Conservation (phyloP, 2,329 filamentous ascomycete species). For the Zasmidium angulare region DNA sequence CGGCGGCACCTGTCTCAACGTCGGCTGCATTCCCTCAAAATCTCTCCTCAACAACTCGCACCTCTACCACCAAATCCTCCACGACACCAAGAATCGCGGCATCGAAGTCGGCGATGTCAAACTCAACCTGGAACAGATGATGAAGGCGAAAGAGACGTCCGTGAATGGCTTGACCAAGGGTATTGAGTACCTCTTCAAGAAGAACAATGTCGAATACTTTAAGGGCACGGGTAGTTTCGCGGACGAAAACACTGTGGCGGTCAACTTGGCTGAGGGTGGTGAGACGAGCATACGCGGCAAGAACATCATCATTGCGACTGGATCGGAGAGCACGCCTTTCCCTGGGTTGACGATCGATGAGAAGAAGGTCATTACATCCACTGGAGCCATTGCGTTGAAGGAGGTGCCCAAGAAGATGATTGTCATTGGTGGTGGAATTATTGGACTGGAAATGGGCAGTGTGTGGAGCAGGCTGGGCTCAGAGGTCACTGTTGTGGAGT, state of each 20-base stretch:
- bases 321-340: slow-evolving; percentile 93
- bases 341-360: slow-evolving; percentile 94
- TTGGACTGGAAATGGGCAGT: slow-evolving; percentile 95
- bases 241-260: slow-evolving; percentile 80
- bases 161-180: slow-evolving; percentile 90
- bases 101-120: slow-evolving; percentile 98
- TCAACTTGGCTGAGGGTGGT: slow-evolving; percentile 85
- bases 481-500: slow-evolving; percentile 97
- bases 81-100: slow-evolving; percentile 95
- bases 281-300: slow-evolving; percentile 85
- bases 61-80: slow-evolving; percentile 89
- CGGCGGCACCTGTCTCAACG: slow-evolving; percentile 96
- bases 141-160: slow-evolving; percentile 97
- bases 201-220: slow-evolving; percentile 97
- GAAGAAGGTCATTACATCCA: slow-evolving; percentile 96
- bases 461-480: slow-evolving; percentile 94
- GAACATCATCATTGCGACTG: slow-evolving; percentile 98
- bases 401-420: slow-evolving; percentile 95
- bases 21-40: slow-evolving; percentile 99
- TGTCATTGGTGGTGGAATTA: slow-evolving; percentile 97
- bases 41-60: slow-evolving; percentile 99
- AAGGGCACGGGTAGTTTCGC: slow-evolving; percentile 65
- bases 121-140: slow-evolving; percentile 90
- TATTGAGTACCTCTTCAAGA: slow-evolving; percentile 97
- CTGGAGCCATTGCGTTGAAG: slow-evolving; percentile 83